Base-by-base conservation (phyloP, 805 yeast species). In the Sugiyamaella chiloensis region DNA sequence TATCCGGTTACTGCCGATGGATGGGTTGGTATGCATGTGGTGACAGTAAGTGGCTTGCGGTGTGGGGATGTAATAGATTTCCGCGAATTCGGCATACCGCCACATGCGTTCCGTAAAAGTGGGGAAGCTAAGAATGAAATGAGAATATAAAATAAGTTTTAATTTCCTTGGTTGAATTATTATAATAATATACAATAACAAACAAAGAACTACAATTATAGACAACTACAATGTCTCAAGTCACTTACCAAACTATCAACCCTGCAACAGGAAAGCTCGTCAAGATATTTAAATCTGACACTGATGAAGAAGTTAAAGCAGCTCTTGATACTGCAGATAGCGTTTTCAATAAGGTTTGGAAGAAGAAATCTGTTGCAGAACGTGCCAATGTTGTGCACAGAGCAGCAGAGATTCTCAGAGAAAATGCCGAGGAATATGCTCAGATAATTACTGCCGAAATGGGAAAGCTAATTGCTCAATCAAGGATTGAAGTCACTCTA, bases 251-350 rank as follows among this genome's bases (percentile, higher is more conserved):
- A 26, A 24, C 42, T 4, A 63, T 80, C 46, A 72, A 79, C 61
- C 89, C 91, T 24, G 72, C 85, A 16, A 83, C 87, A 26, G 90
- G 84, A 66, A 83, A 83, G 61, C 73, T 70, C 51, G 76, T 85
- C 54, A 72, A 82, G 44, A 66, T 70, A 2, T 83, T 85, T 2
- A 75, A 83, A 9, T 78, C 82, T 24, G 65, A 73, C 55, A 64
- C 74, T 7, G 60, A 68, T 4, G 83, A 78, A 41, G 74, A 70
- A 40, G 76, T 72, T 32, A 62, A 68, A 42, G 57, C 60, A 21
- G 84, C 89, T 1, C 76, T 85, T 47, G 68, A 68, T 11, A 68
- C 70, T 12, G 86, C 89, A 2, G 50, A 65, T 24, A 53, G 44
- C 1, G 78, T 87, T 0, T 84, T 82, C 64, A 55, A 64, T 21